Percentiles rank a stretch among this genome's conserved stretches.
Evolutionary conservation across 2,329 filamentous ascomycete species (phyloP).

Genomic region (Atkinsonella texensis): DNA sequence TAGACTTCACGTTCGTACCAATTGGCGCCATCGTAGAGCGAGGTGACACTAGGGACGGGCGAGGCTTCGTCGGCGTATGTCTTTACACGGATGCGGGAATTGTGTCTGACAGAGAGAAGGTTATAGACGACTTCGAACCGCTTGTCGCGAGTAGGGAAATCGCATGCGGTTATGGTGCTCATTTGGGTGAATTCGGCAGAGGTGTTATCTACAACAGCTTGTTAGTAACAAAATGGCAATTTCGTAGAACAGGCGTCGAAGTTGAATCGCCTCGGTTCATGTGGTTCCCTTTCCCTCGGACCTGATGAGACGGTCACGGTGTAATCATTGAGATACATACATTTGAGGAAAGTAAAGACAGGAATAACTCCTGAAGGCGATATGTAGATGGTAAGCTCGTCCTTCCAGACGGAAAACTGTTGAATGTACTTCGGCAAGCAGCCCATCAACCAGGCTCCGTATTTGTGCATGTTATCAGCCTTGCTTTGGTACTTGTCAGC

Average conservation of each 20-base stretch:
- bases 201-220: constrained; percentile 59
- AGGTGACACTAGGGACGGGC: constrained; percentile 78
- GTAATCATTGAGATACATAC: constrained; percentile 22
- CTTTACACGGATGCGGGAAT: constrained; percentile 93
- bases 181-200: constrained; percentile 93
- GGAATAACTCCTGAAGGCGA: constrained; percentile 79
- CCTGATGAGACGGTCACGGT: no score
- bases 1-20: constrained; percentile 99
- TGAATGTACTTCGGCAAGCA: constrained; percentile 96
- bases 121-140: constrained; percentile 99
- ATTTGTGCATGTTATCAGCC: constrained; percentile 78
- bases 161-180: constrained; percentile 83
- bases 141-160: constrained; percentile 90
- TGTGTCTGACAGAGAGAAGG: constrained; percentile 87
- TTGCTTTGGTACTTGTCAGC: constrained; percentile 86
- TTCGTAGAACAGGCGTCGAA: neutral
- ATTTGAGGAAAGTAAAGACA: constrained; percentile 87
- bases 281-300: no score
- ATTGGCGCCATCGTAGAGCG: constrained; percentile 87
- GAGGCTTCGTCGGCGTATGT: constrained; percentile 96
- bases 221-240: neutral
- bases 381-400: constrained; percentile 92
- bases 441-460: constrained; percentile 93
- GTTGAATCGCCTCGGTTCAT: neutral
- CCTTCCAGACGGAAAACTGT: constrained; percentile 99